phyloP scores from a whole-genome alignment of 306 rosid species.

The Rosa chinensis region DNA sequence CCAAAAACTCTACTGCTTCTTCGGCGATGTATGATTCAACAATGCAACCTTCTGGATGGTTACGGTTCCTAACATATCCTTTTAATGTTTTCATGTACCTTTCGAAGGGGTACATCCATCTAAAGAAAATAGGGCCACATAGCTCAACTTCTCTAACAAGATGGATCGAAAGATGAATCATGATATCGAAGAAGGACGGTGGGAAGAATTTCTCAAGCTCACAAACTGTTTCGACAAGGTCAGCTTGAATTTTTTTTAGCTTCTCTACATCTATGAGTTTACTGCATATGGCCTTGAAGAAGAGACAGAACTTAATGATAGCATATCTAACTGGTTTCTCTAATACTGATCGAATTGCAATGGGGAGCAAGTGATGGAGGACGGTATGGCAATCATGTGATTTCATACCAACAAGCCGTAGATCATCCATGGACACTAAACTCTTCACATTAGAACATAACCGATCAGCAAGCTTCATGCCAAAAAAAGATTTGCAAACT shows the following conservation, averaged over 20 bases:
- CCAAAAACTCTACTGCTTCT: no score
- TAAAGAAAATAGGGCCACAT: not conserved
- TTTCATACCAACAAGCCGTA: no score
- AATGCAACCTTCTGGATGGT: not conserved
- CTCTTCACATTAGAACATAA: not conserved
- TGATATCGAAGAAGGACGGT: not conserved
- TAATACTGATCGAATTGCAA: no score
- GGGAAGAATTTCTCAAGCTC: not conserved
- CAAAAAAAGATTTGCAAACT: not conserved
- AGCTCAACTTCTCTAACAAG: not conserved
- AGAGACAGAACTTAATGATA: not conserved
- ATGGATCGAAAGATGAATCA: not conserved
- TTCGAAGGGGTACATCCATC: conserved; percentile 8
- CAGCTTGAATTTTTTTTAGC: no score
- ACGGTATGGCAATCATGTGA: no score
- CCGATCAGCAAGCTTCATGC: not conserved
- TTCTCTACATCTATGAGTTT: not conserved
- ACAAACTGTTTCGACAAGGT: not conserved
- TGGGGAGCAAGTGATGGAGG: no score
- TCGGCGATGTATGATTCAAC: no score
- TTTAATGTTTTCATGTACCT: not conserved
- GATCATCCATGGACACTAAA: not conserved
- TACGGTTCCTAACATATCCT: not conserved
- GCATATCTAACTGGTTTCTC: no score
- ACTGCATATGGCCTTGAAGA: not conserved